Conservation (phyloP, 768 basidiomycete species). For the Xerocomellus amylosporus region DNA sequence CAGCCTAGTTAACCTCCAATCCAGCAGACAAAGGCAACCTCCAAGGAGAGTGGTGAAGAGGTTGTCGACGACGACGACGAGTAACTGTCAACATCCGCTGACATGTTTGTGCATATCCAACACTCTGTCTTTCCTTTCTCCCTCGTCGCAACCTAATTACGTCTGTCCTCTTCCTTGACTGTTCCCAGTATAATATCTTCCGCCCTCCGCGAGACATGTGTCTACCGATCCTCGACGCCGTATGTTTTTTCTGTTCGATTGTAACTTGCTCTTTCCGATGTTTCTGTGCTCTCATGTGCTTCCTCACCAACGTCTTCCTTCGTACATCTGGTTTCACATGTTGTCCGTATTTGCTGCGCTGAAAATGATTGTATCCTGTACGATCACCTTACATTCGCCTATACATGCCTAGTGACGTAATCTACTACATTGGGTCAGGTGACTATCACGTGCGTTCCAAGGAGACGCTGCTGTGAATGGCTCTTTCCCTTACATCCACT, state of each 20-base stretch:
- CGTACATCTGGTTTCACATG: slow-evolving; percentile 25
- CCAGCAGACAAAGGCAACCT: slow-evolving; percentile 29
- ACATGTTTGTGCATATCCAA: slow-evolving; percentile 18
- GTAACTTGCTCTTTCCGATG: slow-evolving; percentile 24
- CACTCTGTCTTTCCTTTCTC: slow-evolving; percentile 8
- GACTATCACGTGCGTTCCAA: slow-evolving; percentile 16
- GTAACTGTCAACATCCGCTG: slow-evolving; percentile 17
- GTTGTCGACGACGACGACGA: slow-evolving; percentile 43
- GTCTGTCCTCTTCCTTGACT: slow-evolving; percentile 2
- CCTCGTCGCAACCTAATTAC: slow-evolving; percentile 19
- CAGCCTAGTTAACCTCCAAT: not conserved
- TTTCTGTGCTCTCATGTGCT: slow-evolving; percentile 28
- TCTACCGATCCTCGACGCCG: slow-evolving; percentile 18
- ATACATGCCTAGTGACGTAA: not conserved
- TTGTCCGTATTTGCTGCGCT: slow-evolving; percentile 30
- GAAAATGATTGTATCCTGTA: slow-evolving; percentile 33
- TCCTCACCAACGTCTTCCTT: slow-evolving; percentile 15
- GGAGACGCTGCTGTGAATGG: not conserved
- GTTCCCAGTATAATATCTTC: slow-evolving; percentile 21
- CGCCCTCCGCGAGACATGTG: slow-evolving; percentile 28
- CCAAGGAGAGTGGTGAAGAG: slow-evolving; percentile 40
- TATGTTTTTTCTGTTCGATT: slow-evolving; percentile 8
- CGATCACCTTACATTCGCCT: slow-evolving; percentile 14
- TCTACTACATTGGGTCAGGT: slow-evolving; percentile 2
- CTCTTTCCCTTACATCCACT: not conserved